Base-by-base conservation (phyloP, 768 basidiomycete genomes). In the Steccherinum ochraceum region DNA sequence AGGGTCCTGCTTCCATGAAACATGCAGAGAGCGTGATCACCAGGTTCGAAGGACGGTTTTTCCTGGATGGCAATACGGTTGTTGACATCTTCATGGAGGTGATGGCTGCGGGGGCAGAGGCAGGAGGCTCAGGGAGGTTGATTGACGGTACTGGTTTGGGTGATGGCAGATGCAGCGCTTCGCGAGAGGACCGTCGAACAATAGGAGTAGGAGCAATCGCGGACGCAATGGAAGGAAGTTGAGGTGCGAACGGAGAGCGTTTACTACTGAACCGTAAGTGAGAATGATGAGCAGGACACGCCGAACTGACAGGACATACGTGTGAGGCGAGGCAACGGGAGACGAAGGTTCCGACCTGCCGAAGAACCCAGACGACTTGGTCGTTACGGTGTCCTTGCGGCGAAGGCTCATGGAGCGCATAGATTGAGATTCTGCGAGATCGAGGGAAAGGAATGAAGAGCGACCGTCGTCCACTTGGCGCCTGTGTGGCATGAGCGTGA, bases 371-470 rank as follows among this genome's bases (percentile, higher is more conserved):
- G 61, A 62, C 13, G 51, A 51, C n/a, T 57, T 49, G 2, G 51
- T 58, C 0, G 64, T 54, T 23, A 57, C 53, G 1, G 67, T 69
- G 40, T 61, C 59, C 49, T 68, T 74, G 46, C 68, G 65, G 16
- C 61, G 57, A 40, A 70, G 61, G 23, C 69, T 70, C 42, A 72
- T 72, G 2, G 72, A 67, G 35, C 71, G 67, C 50, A 68, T 61
- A 3, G 70, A 72, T 54, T 71, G 69, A 21, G 72, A 70, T 62
- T 81, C 79, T 35, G 83, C 84, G 3, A 84, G 73, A 63, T 86
- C 84, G 49, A 86, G 76, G 27, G 79, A 85, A 46, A 86, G 75
- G 63, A 85, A 86, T n/a, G n/a, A n/a, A 2, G 84, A 86, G 40
- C 78, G 75, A 59, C 51, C 63, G 16, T 55, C 54, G 21, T 60